These are phyloP conservation scores for Lycium barbarum DNA, from an alignment of 257 asterid genomes.

Conservation along the genomic window DNA sequence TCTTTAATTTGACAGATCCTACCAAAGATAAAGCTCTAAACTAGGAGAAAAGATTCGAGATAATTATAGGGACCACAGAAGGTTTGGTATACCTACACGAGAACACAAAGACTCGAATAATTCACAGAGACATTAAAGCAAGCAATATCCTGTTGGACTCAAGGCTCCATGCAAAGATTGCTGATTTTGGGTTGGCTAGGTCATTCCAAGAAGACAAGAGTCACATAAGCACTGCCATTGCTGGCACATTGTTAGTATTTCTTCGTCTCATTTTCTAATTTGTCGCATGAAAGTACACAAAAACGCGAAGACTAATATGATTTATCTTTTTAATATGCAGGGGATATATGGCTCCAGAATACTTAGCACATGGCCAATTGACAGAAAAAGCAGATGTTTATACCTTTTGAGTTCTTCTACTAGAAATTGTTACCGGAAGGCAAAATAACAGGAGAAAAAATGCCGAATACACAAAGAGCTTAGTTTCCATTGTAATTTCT, in stretches of 20 bases:
- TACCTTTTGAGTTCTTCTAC: conserved; percentile 48
- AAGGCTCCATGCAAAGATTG: conserved; percentile 47
- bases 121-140: conserved; percentile 56
- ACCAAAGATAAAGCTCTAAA: conserved; percentile 44
- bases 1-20: conserved; percentile 37
- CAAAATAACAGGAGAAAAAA: conserved; percentile 45
- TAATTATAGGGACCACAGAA: conserved; percentile 55
- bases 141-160: conserved; percentile 55
- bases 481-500: conserved; percentile 42
- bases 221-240: conserved; percentile 59
- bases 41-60: conserved; percentile 57
- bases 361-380: conserved; percentile 52
- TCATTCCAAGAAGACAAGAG: conserved; percentile 58
- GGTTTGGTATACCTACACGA: conserved; percentile 58
- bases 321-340: conserved; percentile 28
- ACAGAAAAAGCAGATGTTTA: conserved; percentile 54
- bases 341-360: conserved; percentile 61
- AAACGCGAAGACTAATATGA: neutral
- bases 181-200: conserved; percentile 59
- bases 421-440: conserved; percentile 47
- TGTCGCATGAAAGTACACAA: neutral
- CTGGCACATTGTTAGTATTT: conserved; percentile 51
- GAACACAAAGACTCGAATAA: conserved; percentile 41
- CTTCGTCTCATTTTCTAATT: neutral
- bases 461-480: conserved; percentile 40